phyloP scores from a whole-genome alignment of 73 alveolate genomes.

The Uronychia setigera region DNA sequence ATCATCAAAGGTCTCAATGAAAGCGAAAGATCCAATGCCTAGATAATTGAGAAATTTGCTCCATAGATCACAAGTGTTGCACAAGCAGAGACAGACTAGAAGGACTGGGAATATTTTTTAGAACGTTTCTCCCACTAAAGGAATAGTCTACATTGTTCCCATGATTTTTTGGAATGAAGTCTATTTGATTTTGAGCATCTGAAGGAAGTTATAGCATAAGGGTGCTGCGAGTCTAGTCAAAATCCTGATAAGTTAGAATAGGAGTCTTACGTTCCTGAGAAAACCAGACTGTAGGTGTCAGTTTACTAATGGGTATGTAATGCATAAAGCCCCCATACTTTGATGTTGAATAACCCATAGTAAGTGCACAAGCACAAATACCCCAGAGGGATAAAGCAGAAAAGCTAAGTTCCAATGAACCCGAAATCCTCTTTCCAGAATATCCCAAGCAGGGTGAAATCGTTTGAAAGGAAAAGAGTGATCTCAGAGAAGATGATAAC shows the following conservation, averaged over 20 bases:
- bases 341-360: conserved; percentile 54
- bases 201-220: conserved; percentile 48
- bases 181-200: conserved; percentile 23
- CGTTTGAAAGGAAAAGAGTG: conserved; percentile 11
- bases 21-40: conserved; percentile 52
- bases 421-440: background rate
- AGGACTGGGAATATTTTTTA: conserved; percentile 50
- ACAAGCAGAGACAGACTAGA: conserved; percentile 21
- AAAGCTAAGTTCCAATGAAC: background rate
- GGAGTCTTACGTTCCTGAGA: conserved; percentile 27
- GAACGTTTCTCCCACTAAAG: conserved; percentile 49
- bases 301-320: conserved; percentile 56
- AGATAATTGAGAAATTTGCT: conserved; percentile 38
- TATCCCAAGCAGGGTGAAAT: conserved; percentile 4
- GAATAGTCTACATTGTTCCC: conserved; percentile 53
- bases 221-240: conserved; percentile 65
- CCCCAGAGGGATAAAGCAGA: conserved; percentile 17
- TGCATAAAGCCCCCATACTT: conserved; percentile 53
- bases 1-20: background rate
- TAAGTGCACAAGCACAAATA: conserved; percentile 36
- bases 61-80: conserved; percentile 48
- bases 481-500: conserved; percentile 20
- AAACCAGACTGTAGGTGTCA: conserved; percentile 49
- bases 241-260: background rate
- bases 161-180: conserved; percentile 45